Base-by-base conservation (phyloP, 176 grass and related monocot genomes). In the Aegilops speltoides region DNA sequence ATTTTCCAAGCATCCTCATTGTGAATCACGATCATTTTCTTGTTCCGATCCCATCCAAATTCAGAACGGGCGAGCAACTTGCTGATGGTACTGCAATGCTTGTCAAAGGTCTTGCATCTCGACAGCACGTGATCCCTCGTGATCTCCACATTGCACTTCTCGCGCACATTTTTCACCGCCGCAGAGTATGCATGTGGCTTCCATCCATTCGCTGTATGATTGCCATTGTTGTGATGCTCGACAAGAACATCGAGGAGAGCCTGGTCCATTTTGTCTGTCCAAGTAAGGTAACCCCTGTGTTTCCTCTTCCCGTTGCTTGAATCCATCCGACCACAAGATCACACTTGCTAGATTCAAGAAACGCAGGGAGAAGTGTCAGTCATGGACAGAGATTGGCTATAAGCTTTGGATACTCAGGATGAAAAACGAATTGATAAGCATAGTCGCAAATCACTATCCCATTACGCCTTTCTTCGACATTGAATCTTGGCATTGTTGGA, bases 41-140 rank as follows among this genome's bases (percentile, higher is more conserved):
- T 82, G 4, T 66, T 23, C 5, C 28, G 57, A 87, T 87, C 69
- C 79, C 86, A 87, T 73, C 62, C 86, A 82, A 76, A 87, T 28
- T 13, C 69, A 31, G 62, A 46, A 82, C 37, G 59, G 5, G 69
- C 4, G 23, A 82, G 79, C 76, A 87, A 76, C 62, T 50, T 81
- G n/a, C 60, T 64, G 29, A 82, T 33, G 5, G 66, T 6, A 67
- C 48, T 82, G 79, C 86, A 87, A 26, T 87, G 68, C 86, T 87
- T 87, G 43, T 76, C 86, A 52, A 87, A 87, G 2, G 79, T 75
- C 86, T 87, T 87, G 78, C 78, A 87, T 87, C 78, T 82, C 23
- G 85, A 74, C 40, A 26, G 12, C 57, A 65, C 38, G 17, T 81
- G 78, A 19, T 85, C 83, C 43, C 54, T 78, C 15, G 73, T 85